Evolutionary conservation across 345 rosid species (phyloP), one percentile per base, ranked within the genome.

Genomic region (Eucalyptus leucophloia): DNA sequence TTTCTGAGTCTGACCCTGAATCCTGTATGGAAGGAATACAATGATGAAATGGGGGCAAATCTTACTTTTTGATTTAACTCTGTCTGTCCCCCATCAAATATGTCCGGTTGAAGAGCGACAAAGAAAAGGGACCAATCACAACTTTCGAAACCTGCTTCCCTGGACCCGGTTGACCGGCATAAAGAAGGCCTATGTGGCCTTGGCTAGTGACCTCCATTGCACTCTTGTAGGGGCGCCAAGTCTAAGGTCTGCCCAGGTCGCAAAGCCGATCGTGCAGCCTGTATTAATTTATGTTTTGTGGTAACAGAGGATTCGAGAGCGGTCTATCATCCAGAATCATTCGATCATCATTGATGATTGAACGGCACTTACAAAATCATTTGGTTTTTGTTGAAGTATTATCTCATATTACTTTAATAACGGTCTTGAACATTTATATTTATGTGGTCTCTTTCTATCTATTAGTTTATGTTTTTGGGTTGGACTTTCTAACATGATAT

Each of bases 381-480:
- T 62, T 14, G 37, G 10, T 14, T 62, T 0, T 23, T 23, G 28
- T 23, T 56, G 1, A 23, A 56, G 28, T 56, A 23, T 56, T 56
- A 23, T 23, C 3, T 23, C 12, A 23, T 23, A 9, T 56, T 23
- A 0, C 6, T 56, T 56, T 56, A 24, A 56, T 0, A 56, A 56
- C 0, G 6, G 3, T 23, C 0, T 0, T 56, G 5, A 23, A 9
- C 1, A 23, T 56, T 56, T 56, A 56, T 56, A 56, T 56, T 56
- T 7, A 56, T 24, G 13, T 24, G 13, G 2, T 56, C 1, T 56
- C 6, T 24, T 13, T 56, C 6, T 5, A 56, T 23, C 1, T 56
- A 56, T 56, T 24, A 56, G 0, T 56, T 56, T 56, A 24, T 24
- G 1, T 24, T 56, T 56, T 56, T 56, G 13, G 1, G 3, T 9